Evolutionary conservation across 495 filamentous ascomycete species (phyloP).

Genomic region (Xylona heveae): DNA sequence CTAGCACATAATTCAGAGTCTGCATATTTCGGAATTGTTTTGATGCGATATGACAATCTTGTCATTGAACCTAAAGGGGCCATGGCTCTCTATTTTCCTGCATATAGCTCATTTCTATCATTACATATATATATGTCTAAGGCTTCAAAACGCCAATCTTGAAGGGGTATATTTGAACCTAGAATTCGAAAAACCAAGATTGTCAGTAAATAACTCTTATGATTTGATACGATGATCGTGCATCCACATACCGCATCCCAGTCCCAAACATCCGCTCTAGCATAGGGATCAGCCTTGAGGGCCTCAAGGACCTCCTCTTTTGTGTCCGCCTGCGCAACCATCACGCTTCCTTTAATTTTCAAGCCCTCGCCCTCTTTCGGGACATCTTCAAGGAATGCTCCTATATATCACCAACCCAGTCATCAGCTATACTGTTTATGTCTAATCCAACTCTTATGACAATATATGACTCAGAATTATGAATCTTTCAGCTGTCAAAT

Average conservation of each 20-base stretch:
- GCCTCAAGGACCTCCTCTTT: conserved; percentile 46
- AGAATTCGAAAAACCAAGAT: no score
- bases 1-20: no score
- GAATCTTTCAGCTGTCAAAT: background rate
- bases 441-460: background rate
- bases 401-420: conserved; percentile 14
- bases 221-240: conserved; percentile 1
- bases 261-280: conserved; percentile 59
- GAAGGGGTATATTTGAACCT: conserved; percentile 2
- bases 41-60: no score
- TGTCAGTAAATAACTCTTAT: background rate
- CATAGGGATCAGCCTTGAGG: conserved; percentile 55
- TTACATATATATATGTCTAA: no score
- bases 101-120: no score
- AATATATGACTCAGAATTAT: background rate
- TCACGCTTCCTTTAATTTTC: conserved; percentile 45
- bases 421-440: background rate
- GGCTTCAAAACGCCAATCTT: no score
- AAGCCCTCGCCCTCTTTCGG: conserved; percentile 38
- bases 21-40: no score
- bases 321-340: conserved; percentile 38
- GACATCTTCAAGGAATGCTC: conserved; percentile 47
- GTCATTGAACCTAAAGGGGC: no score
- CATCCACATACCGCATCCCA: conserved; percentile 56
- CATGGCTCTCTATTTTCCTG: no score